Evolutionary conservation across 1,139 yeast species (phyloP).

Genomic region (Yamadazyma membranifaciens): DNA sequence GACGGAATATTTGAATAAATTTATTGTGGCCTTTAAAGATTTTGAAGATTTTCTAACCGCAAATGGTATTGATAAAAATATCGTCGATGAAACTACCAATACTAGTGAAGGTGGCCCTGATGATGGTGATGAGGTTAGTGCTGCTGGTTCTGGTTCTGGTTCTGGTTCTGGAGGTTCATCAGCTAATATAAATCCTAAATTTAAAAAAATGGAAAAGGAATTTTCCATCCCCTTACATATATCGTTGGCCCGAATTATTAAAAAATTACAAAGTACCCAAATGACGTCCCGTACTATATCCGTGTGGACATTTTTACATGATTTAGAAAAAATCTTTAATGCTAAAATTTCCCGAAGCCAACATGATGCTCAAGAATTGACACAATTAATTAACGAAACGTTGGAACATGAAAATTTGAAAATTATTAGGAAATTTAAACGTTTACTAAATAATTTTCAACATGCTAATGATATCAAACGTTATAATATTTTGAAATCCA

Average conservation of each 20-base stretch:
- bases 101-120: conserved; percentile 7
- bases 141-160: conserved; percentile 8
- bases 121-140: conserved; percentile 3
- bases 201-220: conserved; percentile 23
- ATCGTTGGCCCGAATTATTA: conserved; percentile 54
- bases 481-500: conserved; percentile 20
- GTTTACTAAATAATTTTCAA: conserved; percentile 13
- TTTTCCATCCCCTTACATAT: conserved; percentile 52
- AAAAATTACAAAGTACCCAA: conserved; percentile 64
- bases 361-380: conserved; percentile 92
- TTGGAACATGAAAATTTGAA: conserved; percentile 63
- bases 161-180: background rate
- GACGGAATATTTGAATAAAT: conserved; percentile 57
- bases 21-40: conserved; percentile 26
- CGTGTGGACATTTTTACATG: conserved; percentile 76
- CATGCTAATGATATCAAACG: conserved; percentile 1
- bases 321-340: conserved; percentile 72
- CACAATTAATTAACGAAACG: conserved; percentile 77
- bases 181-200: conserved; percentile 22
- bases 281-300: conserved; percentile 55
- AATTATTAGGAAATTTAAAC: conserved; percentile 34
- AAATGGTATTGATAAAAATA: conserved; percentile 22
- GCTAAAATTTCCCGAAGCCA: conserved; percentile 78
- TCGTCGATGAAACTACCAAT: conserved; percentile 11
- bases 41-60: conserved; percentile 27